Evolutionary conservation across 805 yeast species (phyloP), one percentile per base, ranked within the genome.

Genomic region (Starmerella tilneyi): DNA sequence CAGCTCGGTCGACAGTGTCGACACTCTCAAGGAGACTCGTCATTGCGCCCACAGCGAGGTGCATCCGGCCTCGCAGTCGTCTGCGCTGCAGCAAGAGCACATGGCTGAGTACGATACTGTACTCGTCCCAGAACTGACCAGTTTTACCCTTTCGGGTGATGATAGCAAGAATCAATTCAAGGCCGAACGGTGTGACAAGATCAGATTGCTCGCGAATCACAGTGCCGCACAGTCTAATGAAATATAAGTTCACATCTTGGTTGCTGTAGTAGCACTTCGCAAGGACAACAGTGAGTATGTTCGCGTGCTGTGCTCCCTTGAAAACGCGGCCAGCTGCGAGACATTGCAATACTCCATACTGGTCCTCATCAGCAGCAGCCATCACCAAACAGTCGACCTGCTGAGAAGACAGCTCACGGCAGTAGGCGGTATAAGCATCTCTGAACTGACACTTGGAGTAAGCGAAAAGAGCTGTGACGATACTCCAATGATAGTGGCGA

Each of bases 11-110:
- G 2, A 49, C 35, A 5, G 34, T 22, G 0, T 47, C 8, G 35
- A 43, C 34, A 40, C 71, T 60, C 39, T 66, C 71, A 58, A 89
- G 62, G 40, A 79, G 62, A 3, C 74, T 63, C 12, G 71, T 66
- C 35, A 81, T 65, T 1, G 72, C 59, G 1, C 67, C 54, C 7
- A 75, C 64, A 3, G 85, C 53, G 36, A 86, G 56, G 59, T 85
- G 94, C 56, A 83, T 78, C 58, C 96, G 75, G 29, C 79, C 76
- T 0, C 79, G 69, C 16, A 88, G 64, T 56, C 85, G 73, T 57
- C 67, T 74, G 43, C 96, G 72, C 55, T 84, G 92, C 56, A 71
- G 71, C 22, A 84, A 63, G 8, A 88, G 59, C 2, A 83, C 63
- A 29, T 72, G 70, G 0, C 94, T 78, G 21, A 81, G 54, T 0